Base-by-base conservation (phyloP, 2,329 filamentous ascomycete species). In the Hansfordia pulvinata region DNA sequence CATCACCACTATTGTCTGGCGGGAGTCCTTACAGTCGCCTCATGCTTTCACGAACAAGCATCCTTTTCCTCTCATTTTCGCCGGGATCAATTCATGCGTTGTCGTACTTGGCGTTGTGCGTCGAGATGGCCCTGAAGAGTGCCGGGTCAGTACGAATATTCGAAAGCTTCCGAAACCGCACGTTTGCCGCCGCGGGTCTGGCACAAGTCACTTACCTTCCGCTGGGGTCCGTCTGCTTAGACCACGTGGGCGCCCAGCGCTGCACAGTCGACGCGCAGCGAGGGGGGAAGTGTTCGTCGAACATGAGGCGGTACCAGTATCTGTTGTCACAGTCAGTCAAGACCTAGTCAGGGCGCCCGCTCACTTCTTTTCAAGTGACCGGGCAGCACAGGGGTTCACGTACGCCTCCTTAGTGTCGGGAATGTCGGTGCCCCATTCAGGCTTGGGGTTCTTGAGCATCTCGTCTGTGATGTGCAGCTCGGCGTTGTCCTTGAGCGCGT, bases 261-360 rank as follows among this genome's bases (percentile, higher is more conserved):
- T 83, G 80, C 28, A 98, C 90, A 6, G 90, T 98, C 32, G 72
- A 76, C 7, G 90, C 92, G 51, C 88, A 96, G 47, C 77, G 77
- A 30, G 76, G 69, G 24, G 90, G 90, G 71, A 96, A 98, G 58
- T 92, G 88, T 68, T 98, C 88, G 54, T 98, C 90, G 52, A 96
- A 98, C 88, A 98, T 96, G 52, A 63, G 69, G 44, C 90, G 78
- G 62, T 98, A 98, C 90, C 90, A 98, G 68, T 93, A 92, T 24
- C 75, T 79, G 40, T 25, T 24, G 24, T 18, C 10, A 23, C 24
- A 6, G 36, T 54, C 28, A 56, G 47, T 30, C 26, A 14, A 20
- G 10, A 21, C 10, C 19, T 7, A 28, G n/a, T n/a, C n/a, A n/a
- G n/a, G n/a, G n/a, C n/a, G n/a, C n/a, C n/a, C n/a, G n/a, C n/a